Evolutionary conservation across 2,329 filamentous ascomycete species (phyloP), one percentile per base, ranked within the genome.

Genomic region (Colletotrichum sp.): DNA sequence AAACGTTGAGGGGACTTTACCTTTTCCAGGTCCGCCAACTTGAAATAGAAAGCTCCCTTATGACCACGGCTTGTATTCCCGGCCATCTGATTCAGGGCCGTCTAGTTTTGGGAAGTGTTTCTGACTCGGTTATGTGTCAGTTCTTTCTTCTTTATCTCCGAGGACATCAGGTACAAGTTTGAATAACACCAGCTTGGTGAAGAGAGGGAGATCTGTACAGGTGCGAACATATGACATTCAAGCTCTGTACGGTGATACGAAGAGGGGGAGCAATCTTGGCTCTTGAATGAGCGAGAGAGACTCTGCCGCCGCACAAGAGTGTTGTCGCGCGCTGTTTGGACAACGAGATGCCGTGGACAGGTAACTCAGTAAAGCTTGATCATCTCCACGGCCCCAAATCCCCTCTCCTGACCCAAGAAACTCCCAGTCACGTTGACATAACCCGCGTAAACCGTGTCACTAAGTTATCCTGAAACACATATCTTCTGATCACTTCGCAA

Each of bases 301-400:
- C 9, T 44, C 6, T 44, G 18, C 39, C 18, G 39, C 18, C 5
- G 1, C 5, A n/a, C 18, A 49, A 49, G 18, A 49, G 9, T 4
- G 3, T 1, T 49, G 44, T 21, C 1, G 1, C 18, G 3, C 3
- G 44, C 10, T 13, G 10, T 49, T 2, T 4, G 2, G 0, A 21
- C 10, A 21, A n/a, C 10, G n/a, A 4, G 44, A 49, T 49, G 44
- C 10, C 44, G n/a, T 7, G n/a, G n/a, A 0, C 3, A 49, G 6
- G n/a, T 13, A 5, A 21, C n/a, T 49, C n/a, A 7, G 44, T 49
- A 21, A 49, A 49, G 44, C 44, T 49, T 49, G 44, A 49, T 49
- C 44, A 49, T 21, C 44, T 49, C 44, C 44, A 21, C 44, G 18
- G 0, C 44, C 6, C 44, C 44, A 0, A 49, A 21, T 3, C 44